A percentile compares a stretch with the other conserved stretches of the same genome.
Conservation (phyloP, 306 rosid genomes). For the Morella rubra region DNA sequence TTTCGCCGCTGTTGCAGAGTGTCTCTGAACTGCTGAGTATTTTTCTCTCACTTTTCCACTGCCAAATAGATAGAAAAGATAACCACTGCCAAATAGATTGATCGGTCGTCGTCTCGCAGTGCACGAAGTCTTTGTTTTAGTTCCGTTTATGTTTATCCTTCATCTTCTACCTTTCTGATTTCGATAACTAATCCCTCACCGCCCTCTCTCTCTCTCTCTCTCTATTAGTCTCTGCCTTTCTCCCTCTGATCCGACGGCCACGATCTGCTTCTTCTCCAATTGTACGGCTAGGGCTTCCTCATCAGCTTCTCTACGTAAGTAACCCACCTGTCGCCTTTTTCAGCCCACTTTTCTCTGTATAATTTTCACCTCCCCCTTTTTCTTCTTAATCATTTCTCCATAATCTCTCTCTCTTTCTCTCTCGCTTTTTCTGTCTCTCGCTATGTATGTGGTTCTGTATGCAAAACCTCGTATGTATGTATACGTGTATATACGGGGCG, state of each 20-base stretch:
- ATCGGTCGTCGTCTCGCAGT: too few relatives aligned
- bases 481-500: neutral
- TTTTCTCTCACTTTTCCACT: constrained; percentile 6
- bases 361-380: constrained; percentile 20
- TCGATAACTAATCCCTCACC: constrained; percentile 23
- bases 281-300: constrained; percentile 64
- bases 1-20: constrained; percentile 76
- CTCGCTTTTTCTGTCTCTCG: constrained; percentile 6
- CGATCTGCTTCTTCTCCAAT: constrained; percentile 62
- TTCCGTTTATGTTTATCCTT: neutral
- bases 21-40: constrained; percentile 9
- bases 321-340: constrained; percentile 27
- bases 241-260: constrained; percentile 72
- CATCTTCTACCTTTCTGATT: neutral
- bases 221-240: constrained; percentile 6
- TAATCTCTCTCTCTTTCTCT: constrained; percentile 14
- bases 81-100: neutral
- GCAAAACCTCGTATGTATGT: neutral
- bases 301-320: constrained; percentile 73
- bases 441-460: neutral
- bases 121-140: neutral
- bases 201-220: constrained; percentile 32
- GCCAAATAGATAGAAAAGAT: neutral
- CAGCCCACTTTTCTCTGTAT: constrained; percentile 2
- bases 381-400: constrained; percentile 30